Evolutionary conservation across 2,329 filamentous ascomycete genomes (phyloP).

Genomic region (Nigrograna mackinnonii): DNA sequence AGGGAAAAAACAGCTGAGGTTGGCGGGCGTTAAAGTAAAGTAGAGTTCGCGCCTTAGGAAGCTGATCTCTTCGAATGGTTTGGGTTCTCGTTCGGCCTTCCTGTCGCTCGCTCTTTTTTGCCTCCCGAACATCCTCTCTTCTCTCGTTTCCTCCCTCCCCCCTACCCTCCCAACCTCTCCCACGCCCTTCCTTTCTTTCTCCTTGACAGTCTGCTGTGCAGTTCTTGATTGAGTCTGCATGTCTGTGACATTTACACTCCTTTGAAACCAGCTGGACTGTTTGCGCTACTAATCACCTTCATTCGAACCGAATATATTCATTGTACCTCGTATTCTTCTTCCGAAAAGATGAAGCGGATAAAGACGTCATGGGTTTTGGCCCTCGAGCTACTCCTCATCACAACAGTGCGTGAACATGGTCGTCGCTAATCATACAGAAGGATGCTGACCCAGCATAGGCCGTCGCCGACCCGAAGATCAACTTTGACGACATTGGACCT

Average conservation of each 20-base stretch:
- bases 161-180: conserved; percentile 18
- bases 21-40: neutral
- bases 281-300: conserved; percentile 29
- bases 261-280: conserved; percentile 41
- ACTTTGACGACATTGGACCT: conserved; percentile 25
- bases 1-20: neutral
- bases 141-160: conserved; percentile 27
- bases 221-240: conserved; percentile 37
- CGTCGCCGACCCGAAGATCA: conserved; percentile 24
- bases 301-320: neutral
- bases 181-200: conserved; percentile 12
- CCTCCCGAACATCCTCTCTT: conserved; percentile 7
- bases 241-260: conserved; percentile 27
- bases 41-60: conserved; percentile 25
- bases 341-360: conserved; percentile 32
- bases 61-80: conserved; percentile 28
- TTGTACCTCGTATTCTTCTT: conserved; percentile 4
- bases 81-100: conserved; percentile 30
- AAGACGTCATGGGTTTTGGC: conserved; percentile 23
- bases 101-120: conserved; percentile 9
- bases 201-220: conserved; percentile 39
- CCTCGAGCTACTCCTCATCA: conserved; percentile 26
- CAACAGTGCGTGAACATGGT: conserved; percentile 25
- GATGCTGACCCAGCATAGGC: conserved; percentile 26
- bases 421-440: neutral